Evolutionary conservation across 495 filamentous ascomycete species (phyloP).

Genomic region (Aspergillus ellipticus): DNA sequence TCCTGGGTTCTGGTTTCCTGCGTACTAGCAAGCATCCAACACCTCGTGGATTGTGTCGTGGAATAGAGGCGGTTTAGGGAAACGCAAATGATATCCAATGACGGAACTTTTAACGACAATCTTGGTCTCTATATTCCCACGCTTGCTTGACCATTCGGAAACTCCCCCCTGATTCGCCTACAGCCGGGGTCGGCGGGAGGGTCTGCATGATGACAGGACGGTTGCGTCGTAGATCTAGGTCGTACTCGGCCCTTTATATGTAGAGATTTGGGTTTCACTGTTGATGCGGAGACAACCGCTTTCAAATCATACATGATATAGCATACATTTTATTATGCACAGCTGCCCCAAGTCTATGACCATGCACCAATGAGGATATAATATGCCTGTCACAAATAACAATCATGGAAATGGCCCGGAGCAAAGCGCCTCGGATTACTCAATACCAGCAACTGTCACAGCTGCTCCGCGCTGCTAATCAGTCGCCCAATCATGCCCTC

Average conservation of each 20-base stretch:
- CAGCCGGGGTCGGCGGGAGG: neutral
- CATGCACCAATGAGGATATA: neutral
- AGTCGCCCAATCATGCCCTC: constrained; percentile 34
- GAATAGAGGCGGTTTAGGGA: neutral
- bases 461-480: constrained; percentile 34
- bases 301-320: neutral
- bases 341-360: neutral
- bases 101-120: neutral
- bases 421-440: neutral
- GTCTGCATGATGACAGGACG: neutral
- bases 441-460: constrained; percentile 20
- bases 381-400: neutral
- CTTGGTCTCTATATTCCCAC: neutral
- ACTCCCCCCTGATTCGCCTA: neutral
- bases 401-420: neutral
- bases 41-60: neutral
- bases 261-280: neutral
- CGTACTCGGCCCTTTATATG: neutral
- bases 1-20: neutral
- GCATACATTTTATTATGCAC: neutral
- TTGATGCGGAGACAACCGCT: neutral
- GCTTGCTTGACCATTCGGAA: neutral
- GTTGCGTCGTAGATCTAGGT: neutral
- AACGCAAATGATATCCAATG: neutral
- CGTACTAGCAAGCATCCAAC: neutral